Evolutionary conservation across 768 basidiomycete genomes (phyloP), one percentile per base, ranked within the genome.

Genomic region (Phanerochaete sordida): DNA sequence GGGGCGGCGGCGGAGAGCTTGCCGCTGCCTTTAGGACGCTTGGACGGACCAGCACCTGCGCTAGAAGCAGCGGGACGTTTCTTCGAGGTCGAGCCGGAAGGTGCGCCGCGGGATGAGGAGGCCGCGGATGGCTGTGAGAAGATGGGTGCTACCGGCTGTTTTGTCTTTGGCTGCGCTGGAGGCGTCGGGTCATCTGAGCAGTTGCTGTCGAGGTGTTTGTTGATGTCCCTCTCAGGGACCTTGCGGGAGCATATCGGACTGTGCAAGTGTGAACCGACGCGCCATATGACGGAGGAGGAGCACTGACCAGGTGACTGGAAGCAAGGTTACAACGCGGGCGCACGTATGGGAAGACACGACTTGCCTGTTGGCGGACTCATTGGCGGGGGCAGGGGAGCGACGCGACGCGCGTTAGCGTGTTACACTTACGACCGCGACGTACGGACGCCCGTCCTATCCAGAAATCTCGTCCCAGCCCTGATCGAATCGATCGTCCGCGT

Each of bases 1-100:
- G 89, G 89, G 2, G 78, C 73, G 15, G 79, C 77, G 21, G 68
- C 60, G 16, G 53, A 50, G 13, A 62, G 60, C 50, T 63, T 66
- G 51, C 55, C 33, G 12, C 54, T 54, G 2, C 58, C 50, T 24
- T 57, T 63, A 31, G 19, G 61, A 12, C 63, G 58, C 45, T 68
- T 66, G 13, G 64, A 59, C 3, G 59, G 56, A 5, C 60, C 60
- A 12, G 60, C 49, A 12, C 7, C 11, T 0, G 61, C 23, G 11
- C 44, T 16, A 8, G 53, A 24, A 4, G 46, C 55, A 8, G 62
- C 62, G 39, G 55, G 61, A 8, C 68, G 65, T 35, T 70, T 70
- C 11, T 43, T 43, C 11, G 33, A 35, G 35, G 60, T 63, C 6
- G 60, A 49, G n/a, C 50, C n/a, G 56, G 50, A 21, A 19, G 62